Conservation (phyloP, 257 asterid species). For the Nemophila menziesii region DNA sequence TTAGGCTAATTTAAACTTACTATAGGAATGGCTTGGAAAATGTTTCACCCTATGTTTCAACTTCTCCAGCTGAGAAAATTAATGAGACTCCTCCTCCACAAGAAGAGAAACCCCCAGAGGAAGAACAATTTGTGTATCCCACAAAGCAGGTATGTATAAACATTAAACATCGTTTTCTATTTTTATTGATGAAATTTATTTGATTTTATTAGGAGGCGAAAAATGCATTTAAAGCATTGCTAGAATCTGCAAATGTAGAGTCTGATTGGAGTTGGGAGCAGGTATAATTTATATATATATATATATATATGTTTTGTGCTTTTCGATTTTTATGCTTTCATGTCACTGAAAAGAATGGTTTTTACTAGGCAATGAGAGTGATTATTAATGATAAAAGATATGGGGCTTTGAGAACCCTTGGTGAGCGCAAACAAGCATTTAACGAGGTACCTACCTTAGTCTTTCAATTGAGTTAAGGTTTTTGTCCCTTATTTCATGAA, state of each 20-base stretch:
- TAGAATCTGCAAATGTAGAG: conserved; percentile 82
- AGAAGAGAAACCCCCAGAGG: conserved; percentile 61
- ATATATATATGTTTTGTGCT: neutral
- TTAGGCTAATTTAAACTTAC: conserved; percentile 14
- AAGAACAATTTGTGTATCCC: conserved; percentile 59
- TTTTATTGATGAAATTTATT: neutral
- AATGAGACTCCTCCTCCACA: conserved; percentile 27
- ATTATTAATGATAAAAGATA: conserved; percentile 84
- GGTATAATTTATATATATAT: too few species aligned
- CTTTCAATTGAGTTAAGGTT: too few species aligned
- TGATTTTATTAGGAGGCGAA: conserved; percentile 68
- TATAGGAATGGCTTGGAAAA: conserved; percentile 35
- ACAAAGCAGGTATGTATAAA: conserved; percentile 86
- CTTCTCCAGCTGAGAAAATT: conserved; percentile 42
- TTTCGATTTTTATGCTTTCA: conserved; percentile 10
- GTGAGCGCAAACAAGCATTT: conserved; percentile 97
- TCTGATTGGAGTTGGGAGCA: conserved; percentile 98
- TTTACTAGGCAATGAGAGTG: conserved; percentile 79
- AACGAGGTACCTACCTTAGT: conserved; percentile 52
- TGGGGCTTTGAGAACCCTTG: conserved; percentile 89
- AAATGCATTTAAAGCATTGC: conserved; percentile 73
- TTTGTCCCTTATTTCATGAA: neutral
- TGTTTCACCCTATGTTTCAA: conserved; percentile 27
- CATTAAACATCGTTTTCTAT: conserved; percentile 16
- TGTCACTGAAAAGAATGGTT: conserved; percentile 12